phyloP scores from a whole-genome alignment of 805 yeast genomes.

The Monosporozyma solicola region DNA sequence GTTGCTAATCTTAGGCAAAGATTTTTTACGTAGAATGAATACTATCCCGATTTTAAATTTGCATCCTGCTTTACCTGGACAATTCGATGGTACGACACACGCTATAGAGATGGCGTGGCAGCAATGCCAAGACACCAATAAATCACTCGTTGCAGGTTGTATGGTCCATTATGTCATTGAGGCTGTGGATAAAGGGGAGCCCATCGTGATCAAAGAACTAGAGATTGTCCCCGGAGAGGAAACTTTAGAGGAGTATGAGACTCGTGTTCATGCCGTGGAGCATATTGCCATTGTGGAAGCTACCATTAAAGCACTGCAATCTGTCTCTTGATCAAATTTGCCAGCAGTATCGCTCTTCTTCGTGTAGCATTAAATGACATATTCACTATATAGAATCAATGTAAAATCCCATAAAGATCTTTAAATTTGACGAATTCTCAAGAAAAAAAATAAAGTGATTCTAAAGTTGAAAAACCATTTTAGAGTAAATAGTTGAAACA shows the following conservation, averaged over 20 bases:
- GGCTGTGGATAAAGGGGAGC: conserved; percentile 91
- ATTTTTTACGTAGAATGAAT: conserved; percentile 51
- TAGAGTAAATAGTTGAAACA: background rate
- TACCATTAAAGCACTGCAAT: conserved; percentile 48
- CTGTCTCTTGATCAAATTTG: too few relatives aligned
- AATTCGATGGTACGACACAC: conserved; percentile 85
- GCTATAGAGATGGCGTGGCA: conserved; percentile 96
- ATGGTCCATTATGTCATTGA: conserved; percentile 97
- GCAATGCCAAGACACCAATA: conserved; percentile 61
- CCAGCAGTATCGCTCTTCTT: too few relatives aligned
- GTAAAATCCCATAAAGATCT: background rate
- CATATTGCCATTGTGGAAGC: conserved; percentile 94
- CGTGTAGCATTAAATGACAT: too few relatives aligned
- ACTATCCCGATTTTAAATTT: conserved; percentile 77
- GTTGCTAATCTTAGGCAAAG: conserved; percentile 85
- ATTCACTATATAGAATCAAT: background rate
- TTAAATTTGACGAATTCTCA: background rate
- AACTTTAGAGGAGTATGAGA: conserved; percentile 68
- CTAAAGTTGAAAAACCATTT: background rate
- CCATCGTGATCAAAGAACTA: conserved; percentile 73
- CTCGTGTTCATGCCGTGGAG: conserved; percentile 72
- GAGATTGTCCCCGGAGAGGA: conserved; percentile 58
- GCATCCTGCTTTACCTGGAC: conserved; percentile 96
- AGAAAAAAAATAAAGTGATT: background rate
- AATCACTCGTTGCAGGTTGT: conserved; percentile 79